Base-by-base conservation (phyloP, 192 early-diverging fungal species). In the Gonapodya prolifera region DNA sequence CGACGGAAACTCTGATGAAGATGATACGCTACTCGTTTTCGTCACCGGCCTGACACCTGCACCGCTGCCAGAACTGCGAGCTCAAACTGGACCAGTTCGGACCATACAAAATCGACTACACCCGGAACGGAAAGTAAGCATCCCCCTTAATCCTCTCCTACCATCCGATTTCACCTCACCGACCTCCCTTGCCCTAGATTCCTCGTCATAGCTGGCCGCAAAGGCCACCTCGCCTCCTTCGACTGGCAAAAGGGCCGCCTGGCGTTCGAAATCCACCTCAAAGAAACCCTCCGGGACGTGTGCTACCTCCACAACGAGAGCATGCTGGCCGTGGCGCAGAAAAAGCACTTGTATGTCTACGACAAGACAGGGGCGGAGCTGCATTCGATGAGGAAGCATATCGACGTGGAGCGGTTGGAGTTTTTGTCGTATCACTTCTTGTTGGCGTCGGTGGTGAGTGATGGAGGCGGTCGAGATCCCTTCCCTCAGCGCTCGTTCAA, bases 391-490 rank as follows among this genome's bases (percentile, higher is more conserved):
- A 83, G 87, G 78, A 88, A 92, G 45, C 94, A 95, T 81, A 87
- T 89, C 29, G 92, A 96, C 80, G 89, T 93, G 33, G 92, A 90
- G 78, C 86, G 87, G 45, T 83, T 98, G 71, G 94, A 95, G 35
- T 98, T 96, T 79, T 81, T 98, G 78, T 95, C 95, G 32, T 94
- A 94, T 81, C 96, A 98, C 81, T 96, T 94, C 79, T 83, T 98
- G 81, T 86, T 98, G 34, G 90, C 90, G 70, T 89, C 92, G 18
- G 89, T 94, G 29, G 89, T 89, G 83, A 35, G 0, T 61, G 1
- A 80, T 75, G 16, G 34, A 78, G n/a, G n/a, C n/a, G n/a, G n/a
- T n/a, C n/a, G 35, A 1, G 34, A 76, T 28, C 29, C 32, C 1
- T 35, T 70, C 69, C 33, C 8, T 18, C 35, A 75, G 23, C 28